Conservation (phyloP, 441 rosid species). For the Macaranga tanarius region DNA sequence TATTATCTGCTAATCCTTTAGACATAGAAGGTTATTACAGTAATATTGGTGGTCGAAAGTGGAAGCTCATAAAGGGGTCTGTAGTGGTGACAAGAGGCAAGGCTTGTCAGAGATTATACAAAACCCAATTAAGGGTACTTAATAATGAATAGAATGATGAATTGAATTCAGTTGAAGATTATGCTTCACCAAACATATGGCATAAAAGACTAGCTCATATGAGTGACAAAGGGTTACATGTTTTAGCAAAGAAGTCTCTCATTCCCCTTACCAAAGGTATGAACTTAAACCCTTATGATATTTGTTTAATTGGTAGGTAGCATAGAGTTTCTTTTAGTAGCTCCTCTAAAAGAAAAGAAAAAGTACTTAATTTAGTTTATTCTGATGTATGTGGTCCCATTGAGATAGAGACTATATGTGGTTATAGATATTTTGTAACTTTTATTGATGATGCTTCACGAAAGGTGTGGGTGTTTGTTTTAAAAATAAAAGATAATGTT, state of each 20-base stretch:
- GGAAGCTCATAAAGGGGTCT: not conserved
- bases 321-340: constrained; percentile 9
- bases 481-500: not conserved
- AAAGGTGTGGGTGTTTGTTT: not conserved
- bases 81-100: not conserved
- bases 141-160: too few relatives aligned
- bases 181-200: constrained; percentile 10
- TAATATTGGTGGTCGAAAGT: not conserved
- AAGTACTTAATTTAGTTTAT: not conserved
- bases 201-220: not conserved
- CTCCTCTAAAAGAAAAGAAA: not conserved
- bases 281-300: not conserved
- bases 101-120: not conserved
- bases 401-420: not conserved
- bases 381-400: constrained; percentile 22
- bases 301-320: constrained; percentile 8
- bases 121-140: not conserved
- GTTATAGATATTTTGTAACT: constrained; percentile 11
- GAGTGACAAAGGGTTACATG: not conserved
- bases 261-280: not conserved
- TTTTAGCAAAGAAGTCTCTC: not conserved
- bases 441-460: constrained; percentile 14
- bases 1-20: not conserved
- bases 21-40: not conserved
- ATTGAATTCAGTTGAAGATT: not conserved